Conservation (phyloP, 179 eudicot species). For the Corrigiola litoralis region DNA sequence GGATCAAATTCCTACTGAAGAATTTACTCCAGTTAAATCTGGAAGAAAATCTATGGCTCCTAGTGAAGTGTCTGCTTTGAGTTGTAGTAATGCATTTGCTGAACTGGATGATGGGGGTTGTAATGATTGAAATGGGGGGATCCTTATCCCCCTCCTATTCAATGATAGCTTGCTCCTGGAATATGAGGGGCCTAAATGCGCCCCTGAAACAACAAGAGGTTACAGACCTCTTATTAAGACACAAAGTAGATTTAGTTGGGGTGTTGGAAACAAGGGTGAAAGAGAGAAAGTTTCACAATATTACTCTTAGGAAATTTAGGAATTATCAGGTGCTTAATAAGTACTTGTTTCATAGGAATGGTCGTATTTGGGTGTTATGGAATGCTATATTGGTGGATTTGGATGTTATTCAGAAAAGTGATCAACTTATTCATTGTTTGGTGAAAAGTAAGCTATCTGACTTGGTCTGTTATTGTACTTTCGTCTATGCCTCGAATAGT, state of each 20-base stretch:
- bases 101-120: not conserved
- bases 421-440: not conserved
- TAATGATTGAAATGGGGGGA: too few relatives aligned
- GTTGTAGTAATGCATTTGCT: too few relatives aligned
- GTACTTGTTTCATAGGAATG: not conserved
- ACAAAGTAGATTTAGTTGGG: not conserved
- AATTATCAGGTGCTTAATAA: not conserved
- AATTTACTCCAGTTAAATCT: too few relatives aligned
- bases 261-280: not conserved
- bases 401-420: not conserved
- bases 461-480: not conserved
- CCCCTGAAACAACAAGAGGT: not conserved
- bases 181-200: not conserved
- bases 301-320: not conserved
- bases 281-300: not conserved
- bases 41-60: too few relatives aligned
- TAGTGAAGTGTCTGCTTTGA: too few relatives aligned
- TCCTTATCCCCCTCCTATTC: not conserved
- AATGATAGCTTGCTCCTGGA: not conserved
- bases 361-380: not conserved
- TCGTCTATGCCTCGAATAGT: not conserved
- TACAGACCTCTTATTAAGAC: not conserved
- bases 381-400: not conserved
- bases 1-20: too few relatives aligned
- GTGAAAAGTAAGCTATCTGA: not conserved